phyloP scores from a whole-genome alignment of 345 rosid genomes.

The Arabidopsis suecica region DNA sequence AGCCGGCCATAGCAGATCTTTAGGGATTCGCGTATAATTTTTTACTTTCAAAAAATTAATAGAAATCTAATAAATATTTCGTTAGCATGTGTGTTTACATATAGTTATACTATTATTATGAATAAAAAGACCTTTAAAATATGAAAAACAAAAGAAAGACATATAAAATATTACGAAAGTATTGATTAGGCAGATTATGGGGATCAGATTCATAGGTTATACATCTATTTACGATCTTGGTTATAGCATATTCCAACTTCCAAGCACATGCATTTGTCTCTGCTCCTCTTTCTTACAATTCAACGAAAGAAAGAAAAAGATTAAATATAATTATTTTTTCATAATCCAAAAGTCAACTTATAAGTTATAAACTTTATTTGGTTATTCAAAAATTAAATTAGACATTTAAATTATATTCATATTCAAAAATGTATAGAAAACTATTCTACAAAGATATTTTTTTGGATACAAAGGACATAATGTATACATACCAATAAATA shows the following conservation, averaged over 20 bases:
- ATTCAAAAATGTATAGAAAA: too few relatives aligned
- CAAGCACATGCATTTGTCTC: constrained; percentile 41
- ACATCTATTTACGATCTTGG: constrained; percentile 23
- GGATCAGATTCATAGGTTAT: constrained; percentile 42
- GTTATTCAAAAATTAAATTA: not conserved
- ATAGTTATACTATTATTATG: constrained; percentile 1
- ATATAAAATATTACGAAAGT: constrained; percentile 10
- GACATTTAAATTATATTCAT: too few relatives aligned
- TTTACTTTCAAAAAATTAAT: constrained; percentile 2
- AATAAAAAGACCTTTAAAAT: not conserved
- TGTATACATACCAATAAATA: too few relatives aligned
- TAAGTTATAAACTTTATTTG: not conserved
- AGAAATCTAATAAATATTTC: constrained; percentile 1
- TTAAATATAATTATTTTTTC: not conserved
- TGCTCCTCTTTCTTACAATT: constrained; percentile 9
- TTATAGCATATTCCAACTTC: constrained; percentile 28
- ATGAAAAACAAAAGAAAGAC: too few relatives aligned
- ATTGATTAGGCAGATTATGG: constrained; percentile 34
- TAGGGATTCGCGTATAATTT: constrained; percentile 55
- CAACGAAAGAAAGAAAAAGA: not conserved
- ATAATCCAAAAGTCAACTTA: constrained; percentile 24
- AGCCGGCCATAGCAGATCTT: constrained; percentile 59
- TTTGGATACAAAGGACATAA: too few relatives aligned
- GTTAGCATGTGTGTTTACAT: constrained; percentile 7
- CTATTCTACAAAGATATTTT: too few relatives aligned